phyloP scores from a whole-genome alignment of 1,284 basidiomycete genomes.

The Boletus sp. region DNA sequence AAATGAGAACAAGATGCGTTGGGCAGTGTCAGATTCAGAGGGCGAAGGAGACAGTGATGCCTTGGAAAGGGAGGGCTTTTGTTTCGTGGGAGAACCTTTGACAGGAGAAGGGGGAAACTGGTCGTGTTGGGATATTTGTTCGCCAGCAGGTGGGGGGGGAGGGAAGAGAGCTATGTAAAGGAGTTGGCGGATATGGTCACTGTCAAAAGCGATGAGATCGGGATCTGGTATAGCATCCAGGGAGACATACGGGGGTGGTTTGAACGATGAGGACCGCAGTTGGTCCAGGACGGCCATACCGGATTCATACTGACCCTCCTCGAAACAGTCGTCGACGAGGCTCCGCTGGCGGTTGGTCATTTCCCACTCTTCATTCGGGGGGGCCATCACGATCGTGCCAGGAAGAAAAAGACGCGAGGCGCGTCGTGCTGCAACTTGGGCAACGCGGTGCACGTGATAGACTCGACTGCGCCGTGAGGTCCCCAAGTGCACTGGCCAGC shows the following conservation, averaged over 20 bases:
- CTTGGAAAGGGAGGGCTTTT: constrained; percentile 29
- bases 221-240: constrained; percentile 9
- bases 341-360: constrained; percentile 53
- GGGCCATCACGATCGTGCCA: constrained; percentile 12
- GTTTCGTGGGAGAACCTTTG: constrained; percentile 37
- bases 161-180: constrained; percentile 66
- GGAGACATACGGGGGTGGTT: constrained; percentile 49
- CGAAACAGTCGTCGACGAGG: constrained; percentile 64
- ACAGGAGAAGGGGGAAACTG: constrained; percentile 42
- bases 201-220: constrained; percentile 17
- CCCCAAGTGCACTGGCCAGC: neutral
- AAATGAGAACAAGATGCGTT: constrained; percentile 53
- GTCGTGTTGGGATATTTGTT: constrained; percentile 33
- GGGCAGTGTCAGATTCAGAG: constrained; percentile 46
- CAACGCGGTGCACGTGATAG: constrained; percentile 27
- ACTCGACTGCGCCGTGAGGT: no score
- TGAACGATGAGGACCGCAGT: constrained; percentile 50
- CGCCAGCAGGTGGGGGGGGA: constrained; percentile 32
- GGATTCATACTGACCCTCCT: constrained; percentile 67
- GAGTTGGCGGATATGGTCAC: constrained; percentile 61
- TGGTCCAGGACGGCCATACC: constrained; percentile 59
- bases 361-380: constrained; percentile 39
- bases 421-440: constrained; percentile 13
- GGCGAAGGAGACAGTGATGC: constrained; percentile 42
- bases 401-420: constrained; percentile 2